Base-by-base conservation (phyloP, 2,329 filamentous ascomycete genomes). In the Aspergillus sp. region DNA sequence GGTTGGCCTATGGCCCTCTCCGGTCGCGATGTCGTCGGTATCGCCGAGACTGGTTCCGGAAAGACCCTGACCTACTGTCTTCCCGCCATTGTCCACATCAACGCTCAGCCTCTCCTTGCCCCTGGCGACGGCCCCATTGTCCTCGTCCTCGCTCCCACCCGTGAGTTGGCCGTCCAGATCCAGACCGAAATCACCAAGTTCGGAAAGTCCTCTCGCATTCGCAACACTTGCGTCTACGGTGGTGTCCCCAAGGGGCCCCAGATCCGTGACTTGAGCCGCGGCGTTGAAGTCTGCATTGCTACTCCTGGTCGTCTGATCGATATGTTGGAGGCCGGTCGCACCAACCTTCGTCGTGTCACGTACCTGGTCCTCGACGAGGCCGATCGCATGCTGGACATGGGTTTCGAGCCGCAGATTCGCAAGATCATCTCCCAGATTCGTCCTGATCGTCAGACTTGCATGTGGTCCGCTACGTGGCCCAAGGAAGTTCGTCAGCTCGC, bases 381-480 rank as follows among this genome's bases (percentile, higher is more conserved):
- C 72, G 94, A 99, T 78, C 93, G 94, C 70, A 99, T 99, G 94
- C 82, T 99, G 73, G 94, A 99, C 79, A 99, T 99, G 94, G 94
- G 94, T 85, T 97, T 99, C 78, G 94, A 99, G 79, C 94, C 94
- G 62, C 94, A 97, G 75, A 97, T 99, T 67, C 90, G 94, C 80
- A 97, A 97, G 81, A 97, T 99, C 62, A 92, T 99, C 64, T 83
- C 88, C 59, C 94, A 99, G 79, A 97, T 97, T 75, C 90, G 94
- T 64, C 94, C 94, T 49, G 94, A 99, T 73, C 88, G 94, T 82
- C 94, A 99, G 76, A 99, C 94, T 58, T 94, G 94, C 81, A 96
- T 99, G 91, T 99, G 93, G 90, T 99, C 94, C 55, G 94, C 94
- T 64, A 99, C 94, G 6, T 99, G 94, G 92, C 94, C 94, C 68